These are phyloP conservation scores for Haplosporangium gracile DNA, from an alignment of 192 early-diverging fungal genomes.

Conservation along the genomic window DNA sequence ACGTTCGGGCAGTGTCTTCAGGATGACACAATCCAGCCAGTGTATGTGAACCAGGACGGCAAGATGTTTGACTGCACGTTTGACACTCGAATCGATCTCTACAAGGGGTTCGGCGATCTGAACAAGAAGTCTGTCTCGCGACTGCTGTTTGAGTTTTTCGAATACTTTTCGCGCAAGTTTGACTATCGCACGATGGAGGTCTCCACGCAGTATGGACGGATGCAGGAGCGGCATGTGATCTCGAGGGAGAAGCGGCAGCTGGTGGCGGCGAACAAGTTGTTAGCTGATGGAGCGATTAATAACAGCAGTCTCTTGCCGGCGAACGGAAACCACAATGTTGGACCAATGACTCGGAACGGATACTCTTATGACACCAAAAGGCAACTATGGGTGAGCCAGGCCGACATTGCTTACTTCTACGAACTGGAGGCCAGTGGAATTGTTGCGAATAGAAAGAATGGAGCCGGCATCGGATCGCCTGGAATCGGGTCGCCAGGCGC, in stretches of 20 bases:
- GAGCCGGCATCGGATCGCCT: background rate
- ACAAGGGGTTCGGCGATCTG: slow-evolving; percentile 10
- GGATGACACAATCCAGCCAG: background rate
- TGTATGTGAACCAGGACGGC: slow-evolving; percentile 19
- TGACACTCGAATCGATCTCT: slow-evolving; percentile 21
- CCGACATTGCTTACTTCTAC: slow-evolving; percentile 21
- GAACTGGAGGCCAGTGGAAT: slow-evolving; percentile 25
- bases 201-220: background rate
- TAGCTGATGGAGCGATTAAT: background rate
- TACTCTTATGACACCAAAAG: slow-evolving; percentile 20
- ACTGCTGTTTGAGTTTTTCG: slow-evolving; percentile 44
- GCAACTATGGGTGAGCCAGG: slow-evolving; percentile 11
- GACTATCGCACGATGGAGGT: slow-evolving; percentile 54
- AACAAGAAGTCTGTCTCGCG: slow-evolving; percentile 37
- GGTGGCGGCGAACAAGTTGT: background rate
- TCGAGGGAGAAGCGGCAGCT: slow-evolving; percentile 3
- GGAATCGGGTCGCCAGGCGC: background rate
- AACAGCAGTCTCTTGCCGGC: background rate
- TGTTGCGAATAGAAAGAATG: background rate
- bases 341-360: background rate
- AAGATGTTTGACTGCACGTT: slow-evolving; percentile 29
- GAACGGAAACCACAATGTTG: background rate
- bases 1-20: background rate
- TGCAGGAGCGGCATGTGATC: slow-evolving; percentile 22
- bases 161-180: slow-evolving; percentile 34